phyloP scores from a whole-genome alignment of 768 basidiomycete species.

The Lentinula detonsa region DNA sequence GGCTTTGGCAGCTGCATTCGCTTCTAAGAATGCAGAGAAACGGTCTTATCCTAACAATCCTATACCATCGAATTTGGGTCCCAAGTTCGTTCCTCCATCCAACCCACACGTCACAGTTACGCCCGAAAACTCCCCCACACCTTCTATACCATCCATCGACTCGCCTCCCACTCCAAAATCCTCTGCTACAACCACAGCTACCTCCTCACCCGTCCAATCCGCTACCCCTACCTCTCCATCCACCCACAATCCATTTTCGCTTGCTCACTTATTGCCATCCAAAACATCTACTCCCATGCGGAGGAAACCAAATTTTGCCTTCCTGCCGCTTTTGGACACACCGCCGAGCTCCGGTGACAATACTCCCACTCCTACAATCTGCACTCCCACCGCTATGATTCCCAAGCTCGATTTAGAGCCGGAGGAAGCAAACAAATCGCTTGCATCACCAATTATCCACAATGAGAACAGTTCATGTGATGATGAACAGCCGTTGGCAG shows the following conservation, averaged over 20 bases:
- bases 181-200: not conserved
- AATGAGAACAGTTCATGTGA: not conserved
- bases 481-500: not conserved
- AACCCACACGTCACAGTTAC: not conserved
- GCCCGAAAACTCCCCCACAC: not conserved
- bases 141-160: not conserved
- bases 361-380: not conserved
- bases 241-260: constrained; percentile 6
- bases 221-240: not conserved
- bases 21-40: constrained; percentile 2
- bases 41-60: not conserved
- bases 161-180: not conserved
- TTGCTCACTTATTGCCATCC: constrained; percentile 6
- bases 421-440: not conserved
- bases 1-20: not conserved
- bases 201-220: not conserved
- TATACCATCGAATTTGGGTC: constrained; percentile 1
- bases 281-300: constrained; percentile 8
- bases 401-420: not conserved
- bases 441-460: not conserved
- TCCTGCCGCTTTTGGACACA: constrained; percentile 31
- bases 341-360: constrained; percentile 14
- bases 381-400: not conserved
- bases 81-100: not conserved
- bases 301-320: constrained; percentile 25